phyloP scores from a whole-genome alignment of 495 filamentous ascomycete species.

The Parathielavia appendiculata region DNA sequence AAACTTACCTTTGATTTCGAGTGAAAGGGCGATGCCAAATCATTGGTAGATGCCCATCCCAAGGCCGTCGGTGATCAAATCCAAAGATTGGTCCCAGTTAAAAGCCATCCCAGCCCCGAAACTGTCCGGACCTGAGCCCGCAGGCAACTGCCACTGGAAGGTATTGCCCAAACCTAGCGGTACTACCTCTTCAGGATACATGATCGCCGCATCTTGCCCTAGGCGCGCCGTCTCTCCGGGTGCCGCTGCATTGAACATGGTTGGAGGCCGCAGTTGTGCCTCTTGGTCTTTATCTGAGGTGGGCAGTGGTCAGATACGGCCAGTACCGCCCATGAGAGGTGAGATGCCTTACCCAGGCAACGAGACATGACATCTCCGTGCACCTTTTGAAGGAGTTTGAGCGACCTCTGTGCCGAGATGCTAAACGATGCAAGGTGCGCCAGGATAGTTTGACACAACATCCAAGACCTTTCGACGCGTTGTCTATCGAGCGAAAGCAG shows the following conservation, averaged over 20 bases:
- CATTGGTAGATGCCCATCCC: slow-evolving; percentile 9
- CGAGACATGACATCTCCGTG: slow-evolving; percentile 21
- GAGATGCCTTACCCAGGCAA: background rate
- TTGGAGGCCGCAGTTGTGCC: background rate
- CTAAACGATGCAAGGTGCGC: slow-evolving; percentile 23
- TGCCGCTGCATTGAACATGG: background rate
- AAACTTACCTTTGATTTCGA: no score
- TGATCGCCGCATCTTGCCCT: background rate
- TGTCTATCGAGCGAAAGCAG: slow-evolving; percentile 9
- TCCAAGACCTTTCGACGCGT: slow-evolving; percentile 18
- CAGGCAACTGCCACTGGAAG: slow-evolving; percentile 19
- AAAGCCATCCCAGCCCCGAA: slow-evolving; percentile 11
- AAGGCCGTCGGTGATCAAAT: slow-evolving; percentile 16
- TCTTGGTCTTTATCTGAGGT: slow-evolving; percentile 3
- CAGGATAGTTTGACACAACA: slow-evolving; percentile 19
- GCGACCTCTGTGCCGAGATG: slow-evolving; percentile 20
- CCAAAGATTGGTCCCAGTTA: slow-evolving; percentile 24
- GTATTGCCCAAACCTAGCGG: slow-evolving; percentile 10
- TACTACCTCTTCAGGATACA: background rate
- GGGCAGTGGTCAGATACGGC: no score
- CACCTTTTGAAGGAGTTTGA: slow-evolving; percentile 19
- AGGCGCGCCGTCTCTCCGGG: background rate
- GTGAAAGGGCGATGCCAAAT: no score
- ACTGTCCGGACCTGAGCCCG: slow-evolving; percentile 8
- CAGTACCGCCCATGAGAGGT: background rate